Base-by-base conservation (phyloP, 2,329 filamentous ascomycete species). In the Aspergillus transmontanensis region DNA sequence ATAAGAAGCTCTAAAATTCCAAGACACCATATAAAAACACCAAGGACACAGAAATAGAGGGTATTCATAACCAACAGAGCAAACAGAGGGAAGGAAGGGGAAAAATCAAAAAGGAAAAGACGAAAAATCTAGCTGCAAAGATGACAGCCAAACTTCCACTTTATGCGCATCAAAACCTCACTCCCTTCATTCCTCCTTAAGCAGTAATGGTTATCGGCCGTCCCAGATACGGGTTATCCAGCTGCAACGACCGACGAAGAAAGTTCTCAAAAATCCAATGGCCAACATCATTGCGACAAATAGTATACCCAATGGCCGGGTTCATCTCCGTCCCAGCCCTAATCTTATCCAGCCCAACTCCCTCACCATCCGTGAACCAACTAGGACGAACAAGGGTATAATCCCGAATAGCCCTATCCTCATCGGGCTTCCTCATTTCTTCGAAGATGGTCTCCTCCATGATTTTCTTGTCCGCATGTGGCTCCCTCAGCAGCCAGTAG, bases 391-490 rank as follows among this genome's bases (percentile, higher is more conserved):
- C 63, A 19, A 78, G 69, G 2, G 73, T 71, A 57, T 48, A 64
- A 12, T 60, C 51, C 23, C 36, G 26, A 14, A 68, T 43, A 10
- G 58, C 62, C 71, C 61, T 57, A 43, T 71, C 50, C 55, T 55
- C 45, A 67, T 68, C 34, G 68, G 69, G 61, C 60, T 12, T 59
- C n/a, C 2, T 56, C 56, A 59, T 50, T 62, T 73, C 57, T 56
- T 62, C 36, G 32, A 71, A 41, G 10, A 82, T 57, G 11, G 68
- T 39, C 34, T 59, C 59, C 60, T 78, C 75, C 70, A 75, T 80
- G 5, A 70, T 66, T 60, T 62, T 66, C 71, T 80, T 80, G 61
- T 80, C 78, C 23, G 69, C 73, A 63, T 84, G 71, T 26, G 71
- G 71, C n/a, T 66, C 72, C 58, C 69, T 70, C 62, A 74, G 69